Conservation (phyloP, 2,329 filamentous ascomycete genomes). For the Exophiala bonariae region DNA sequence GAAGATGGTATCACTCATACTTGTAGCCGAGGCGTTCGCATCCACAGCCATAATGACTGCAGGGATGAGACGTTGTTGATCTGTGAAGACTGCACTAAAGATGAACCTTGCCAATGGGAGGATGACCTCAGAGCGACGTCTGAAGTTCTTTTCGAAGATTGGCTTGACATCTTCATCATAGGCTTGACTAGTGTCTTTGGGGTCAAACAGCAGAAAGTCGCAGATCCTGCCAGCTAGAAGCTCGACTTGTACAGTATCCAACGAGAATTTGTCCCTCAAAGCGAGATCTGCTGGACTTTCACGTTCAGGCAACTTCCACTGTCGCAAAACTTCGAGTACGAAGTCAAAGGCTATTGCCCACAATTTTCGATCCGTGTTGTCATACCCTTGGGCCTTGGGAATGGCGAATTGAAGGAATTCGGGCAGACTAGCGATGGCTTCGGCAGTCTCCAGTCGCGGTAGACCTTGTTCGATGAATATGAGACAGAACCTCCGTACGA, state of each 20-base stretch:
- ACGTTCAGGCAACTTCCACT: slow-evolving; percentile 66
- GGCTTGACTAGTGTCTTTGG: slow-evolving; percentile 35
- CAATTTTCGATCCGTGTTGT: slow-evolving; percentile 49
- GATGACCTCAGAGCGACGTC: slow-evolving; percentile 30
- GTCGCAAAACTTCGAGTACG: slow-evolving; percentile 72
- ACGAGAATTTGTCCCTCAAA: slow-evolving; percentile 65
- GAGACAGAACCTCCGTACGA: slow-evolving; percentile 86
- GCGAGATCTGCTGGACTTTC: slow-evolving; percentile 75
- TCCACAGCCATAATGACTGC: slow-evolving; percentile 82
- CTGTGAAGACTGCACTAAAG: slow-evolving; percentile 80
- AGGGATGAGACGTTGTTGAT: slow-evolving; percentile 79
- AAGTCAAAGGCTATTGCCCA: slow-evolving; percentile 76
- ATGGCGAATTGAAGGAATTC: slow-evolving; percentile 65
- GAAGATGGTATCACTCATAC: slow-evolving; percentile 84
- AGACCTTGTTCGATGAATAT: slow-evolving; percentile 86
- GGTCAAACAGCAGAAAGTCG: slow-evolving; percentile 71
- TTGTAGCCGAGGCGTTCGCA: slow-evolving; percentile 74
- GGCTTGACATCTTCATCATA: slow-evolving; percentile 36
- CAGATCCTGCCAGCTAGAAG: slow-evolving; percentile 76
- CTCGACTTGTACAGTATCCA: slow-evolving; percentile 69
- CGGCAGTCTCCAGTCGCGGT: slow-evolving; percentile 57
- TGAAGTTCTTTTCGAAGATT: slow-evolving; percentile 32
- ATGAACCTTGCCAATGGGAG: slow-evolving; percentile 65
- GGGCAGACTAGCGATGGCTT: slow-evolving; percentile 73
- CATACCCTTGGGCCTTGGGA: slow-evolving; percentile 13